These are phyloP conservation scores for Mucor ambiguus DNA, from an alignment of 371 early-diverging fungal genomes.

Conservation along the genomic window DNA sequence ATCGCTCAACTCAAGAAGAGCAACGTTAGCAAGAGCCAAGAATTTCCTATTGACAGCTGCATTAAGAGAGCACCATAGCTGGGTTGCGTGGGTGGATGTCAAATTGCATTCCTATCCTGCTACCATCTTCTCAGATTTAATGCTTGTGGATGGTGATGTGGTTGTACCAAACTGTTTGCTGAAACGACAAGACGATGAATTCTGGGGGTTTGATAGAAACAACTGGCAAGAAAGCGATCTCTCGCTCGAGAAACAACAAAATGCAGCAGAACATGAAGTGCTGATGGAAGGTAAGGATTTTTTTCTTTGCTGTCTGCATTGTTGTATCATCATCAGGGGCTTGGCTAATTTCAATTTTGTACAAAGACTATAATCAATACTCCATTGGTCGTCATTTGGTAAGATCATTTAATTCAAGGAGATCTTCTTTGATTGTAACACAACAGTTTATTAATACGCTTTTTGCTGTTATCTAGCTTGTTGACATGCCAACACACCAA, in stretches of 20 bases:
- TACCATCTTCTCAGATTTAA: conserved; percentile 56
- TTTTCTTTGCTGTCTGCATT: not conserved
- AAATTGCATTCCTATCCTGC: conserved; percentile 51
- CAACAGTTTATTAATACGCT: not conserved
- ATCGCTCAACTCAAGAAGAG: conserved; percentile 30
- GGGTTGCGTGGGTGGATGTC: conserved; percentile 63
- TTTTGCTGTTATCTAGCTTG: conserved; percentile 35
- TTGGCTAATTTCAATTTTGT: not conserved
- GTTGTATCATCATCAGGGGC: not conserved
- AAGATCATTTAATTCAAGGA: not conserved
- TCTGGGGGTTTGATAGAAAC: conserved; percentile 61
- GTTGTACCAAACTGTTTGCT: conserved; percentile 60
- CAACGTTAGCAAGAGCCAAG: conserved; percentile 54
- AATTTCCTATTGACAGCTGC: conserved; percentile 55
- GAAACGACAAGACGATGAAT: conserved; percentile 34
- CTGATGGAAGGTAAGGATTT: conserved; percentile 39
- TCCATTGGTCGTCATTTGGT: conserved; percentile 24
- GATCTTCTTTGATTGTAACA: not conserved
- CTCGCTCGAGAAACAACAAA: conserved; percentile 50
- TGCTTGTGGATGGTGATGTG: conserved; percentile 51
- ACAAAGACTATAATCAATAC: conserved; percentile 18
- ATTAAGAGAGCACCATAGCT: conserved; percentile 43
- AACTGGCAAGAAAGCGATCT: conserved; percentile 67
- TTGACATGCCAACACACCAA: conserved; percentile 43
- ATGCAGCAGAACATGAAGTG: conserved; percentile 38